phyloP scores from a whole-genome alignment of 257 asterid genomes.

The Nicotiana tabacum region DNA sequence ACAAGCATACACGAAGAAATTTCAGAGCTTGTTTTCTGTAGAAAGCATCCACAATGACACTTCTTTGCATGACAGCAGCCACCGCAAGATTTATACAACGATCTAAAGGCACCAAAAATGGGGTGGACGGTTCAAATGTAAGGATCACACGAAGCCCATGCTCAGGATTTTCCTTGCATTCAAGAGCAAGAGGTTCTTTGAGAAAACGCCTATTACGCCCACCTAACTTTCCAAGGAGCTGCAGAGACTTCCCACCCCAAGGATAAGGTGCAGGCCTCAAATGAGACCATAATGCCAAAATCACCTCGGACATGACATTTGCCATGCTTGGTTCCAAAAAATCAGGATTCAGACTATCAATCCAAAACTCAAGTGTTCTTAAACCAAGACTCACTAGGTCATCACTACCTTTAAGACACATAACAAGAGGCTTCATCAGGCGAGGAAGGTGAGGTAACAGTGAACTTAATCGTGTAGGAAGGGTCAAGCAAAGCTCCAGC shows the following conservation, averaged over 20 bases:
- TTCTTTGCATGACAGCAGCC: conserved; percentile 86
- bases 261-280: conserved; percentile 92
- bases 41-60: conserved; percentile 60
- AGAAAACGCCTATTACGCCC: conserved; percentile 98
- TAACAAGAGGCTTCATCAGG: conserved; percentile 93
- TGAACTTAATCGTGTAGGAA: conserved; percentile 95
- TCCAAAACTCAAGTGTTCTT: conserved; percentile 99
- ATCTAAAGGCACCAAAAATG: conserved; percentile 95
- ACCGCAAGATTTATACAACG: conserved; percentile 98
- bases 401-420: conserved; percentile 96
- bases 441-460: conserved; percentile 94
- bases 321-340: conserved; percentile 99
- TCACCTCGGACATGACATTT: conserved; percentile 97
- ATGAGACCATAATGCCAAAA: conserved; percentile 97
- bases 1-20: conserved; percentile 90
- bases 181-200: conserved; percentile 96
- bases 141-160: conserved; percentile 95
- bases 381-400: conserved; percentile 88
- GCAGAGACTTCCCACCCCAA: conserved; percentile 93
- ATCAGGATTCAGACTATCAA: conserved; percentile 99
- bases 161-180: conserved; percentile 99
- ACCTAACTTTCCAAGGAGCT: conserved; percentile 97
- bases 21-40: conserved; percentile 87
- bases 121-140: conserved; percentile 97
- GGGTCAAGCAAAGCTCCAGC: conserved; percentile 77